Evolutionary conservation across 306 rosid species (phyloP).

Genomic region (Potentilla sterilis): DNA sequence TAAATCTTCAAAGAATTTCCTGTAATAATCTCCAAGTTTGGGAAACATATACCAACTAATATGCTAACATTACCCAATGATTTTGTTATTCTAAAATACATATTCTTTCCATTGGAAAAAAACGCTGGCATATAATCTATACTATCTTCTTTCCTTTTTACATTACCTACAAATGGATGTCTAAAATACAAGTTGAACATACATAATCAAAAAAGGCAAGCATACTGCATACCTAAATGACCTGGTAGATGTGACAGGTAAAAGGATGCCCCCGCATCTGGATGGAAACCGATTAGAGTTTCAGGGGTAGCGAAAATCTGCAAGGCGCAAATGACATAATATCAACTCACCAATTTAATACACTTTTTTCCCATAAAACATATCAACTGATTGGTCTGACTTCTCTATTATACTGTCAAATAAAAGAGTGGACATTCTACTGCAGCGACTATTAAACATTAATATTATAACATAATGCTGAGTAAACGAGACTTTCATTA

Average conservation of each 20-base stretch:
- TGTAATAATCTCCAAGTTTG: not conserved
- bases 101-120: not conserved
- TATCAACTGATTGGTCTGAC: not conserved
- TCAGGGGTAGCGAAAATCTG: conserved; percentile 95
- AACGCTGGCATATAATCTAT: too few species aligned
- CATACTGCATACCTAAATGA: conserved; percentile 77
- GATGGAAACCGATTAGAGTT: conserved; percentile 92
- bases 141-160: not conserved
- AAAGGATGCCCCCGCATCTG: conserved; percentile 95
- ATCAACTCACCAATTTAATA: not conserved
- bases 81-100: not conserved
- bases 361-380: not conserved
- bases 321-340: conserved; percentile 20
- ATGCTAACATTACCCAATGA: not conserved
- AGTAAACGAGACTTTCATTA: not conserved
- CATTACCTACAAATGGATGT: conserved; percentile 7
- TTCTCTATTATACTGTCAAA: not conserved
- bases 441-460: not conserved
- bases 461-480: not conserved
- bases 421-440: not conserved
- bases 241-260: conserved; percentile 91
- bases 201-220: conserved; percentile 13
- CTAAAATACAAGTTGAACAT: conserved; percentile 14
- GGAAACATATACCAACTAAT: not conserved
- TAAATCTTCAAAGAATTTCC: not conserved